Conservation (phyloP, 257 asterid species). For the Solanum chaucha region DNA sequence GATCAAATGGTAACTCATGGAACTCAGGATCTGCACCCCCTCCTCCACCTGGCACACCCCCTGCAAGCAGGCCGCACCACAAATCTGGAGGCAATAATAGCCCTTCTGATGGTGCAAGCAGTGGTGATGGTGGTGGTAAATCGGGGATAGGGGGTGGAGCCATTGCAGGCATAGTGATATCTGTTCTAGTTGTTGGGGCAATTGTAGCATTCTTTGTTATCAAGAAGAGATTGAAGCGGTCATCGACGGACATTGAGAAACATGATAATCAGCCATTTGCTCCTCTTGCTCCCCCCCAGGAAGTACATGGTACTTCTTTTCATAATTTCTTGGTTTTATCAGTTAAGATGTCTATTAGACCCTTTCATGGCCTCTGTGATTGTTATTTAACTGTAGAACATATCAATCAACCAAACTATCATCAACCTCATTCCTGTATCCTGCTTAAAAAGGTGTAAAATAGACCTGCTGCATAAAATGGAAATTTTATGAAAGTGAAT, state of each 20-base stretch:
- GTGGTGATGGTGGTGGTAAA: conserved; percentile 25
- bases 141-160: conserved; percentile 58
- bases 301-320: conserved; percentile 38
- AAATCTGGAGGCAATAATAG: conserved; percentile 35
- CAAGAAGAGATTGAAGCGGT: conserved; percentile 48
- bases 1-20: conserved; percentile 67
- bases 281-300: conserved; percentile 60
- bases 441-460: neutral
- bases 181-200: conserved; percentile 51
- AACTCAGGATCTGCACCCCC: conserved; percentile 87
- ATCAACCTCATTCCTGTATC: neutral
- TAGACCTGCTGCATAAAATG: neutral
- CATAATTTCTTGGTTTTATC: neutral
- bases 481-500: neutral
- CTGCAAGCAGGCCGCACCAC: conserved; percentile 50
- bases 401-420: neutral
- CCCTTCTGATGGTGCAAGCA: conserved; percentile 29
- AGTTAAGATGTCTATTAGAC: neutral
- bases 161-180: conserved; percentile 54
- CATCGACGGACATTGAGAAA: conserved; percentile 55
- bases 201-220: conserved; percentile 43
- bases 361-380: neutral
- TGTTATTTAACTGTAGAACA: neutral
- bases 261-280: conserved; percentile 57
- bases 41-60: conserved; percentile 95